Evolutionary conservation across 202 grass and related monocot genomes (phyloP), one percentile per base, ranked within the genome.

Genomic region (Hordeum pubiflorum): DNA sequence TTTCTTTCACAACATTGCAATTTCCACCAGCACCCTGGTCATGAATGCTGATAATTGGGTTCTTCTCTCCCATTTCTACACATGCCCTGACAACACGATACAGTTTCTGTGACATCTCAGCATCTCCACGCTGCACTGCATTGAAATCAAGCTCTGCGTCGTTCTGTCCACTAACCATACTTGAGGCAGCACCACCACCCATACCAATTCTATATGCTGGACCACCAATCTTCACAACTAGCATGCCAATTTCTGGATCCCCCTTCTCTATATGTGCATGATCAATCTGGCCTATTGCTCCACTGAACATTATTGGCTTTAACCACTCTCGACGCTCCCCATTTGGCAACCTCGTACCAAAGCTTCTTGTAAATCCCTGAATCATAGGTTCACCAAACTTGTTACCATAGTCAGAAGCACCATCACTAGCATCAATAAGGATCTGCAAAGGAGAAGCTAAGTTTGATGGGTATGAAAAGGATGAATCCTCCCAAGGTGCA

Each of bases 271-370:
- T 91, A 58, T 93, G 95, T 27, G 78, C 86, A 86, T 98, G 95
- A 58, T 98, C 92, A 75, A 98, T 95, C 39, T 94, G 88, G 10
- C 95, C 92, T 48, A 98, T 98, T 66, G 90, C 96, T 79, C 76
- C 96, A 89, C 90, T 98, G 75, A 98, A 98, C 96, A 98, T 98
- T 78, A 95, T 98, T 21, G 96, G 96, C 54, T 98, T 98, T 72
- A 98, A 61, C 90, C 96, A 98, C 36, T 95, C 95, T 52, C 90
- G 87, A 1, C 95, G 79, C 34, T 98, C 95, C 67, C 92, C 95
- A 75, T 84, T 89, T 68, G 77, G 90, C 80, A 98, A 85, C 63
- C 96, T 92, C 78, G 80, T 93, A 4, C 95, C 95, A 78, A 95
- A 95, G 52, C 36, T 98, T 82, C 95, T 91, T 23, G 86, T 95